phyloP scores from a whole-genome alignment of 179 eudicot genomes.

The Drosera spatulata region DNA sequence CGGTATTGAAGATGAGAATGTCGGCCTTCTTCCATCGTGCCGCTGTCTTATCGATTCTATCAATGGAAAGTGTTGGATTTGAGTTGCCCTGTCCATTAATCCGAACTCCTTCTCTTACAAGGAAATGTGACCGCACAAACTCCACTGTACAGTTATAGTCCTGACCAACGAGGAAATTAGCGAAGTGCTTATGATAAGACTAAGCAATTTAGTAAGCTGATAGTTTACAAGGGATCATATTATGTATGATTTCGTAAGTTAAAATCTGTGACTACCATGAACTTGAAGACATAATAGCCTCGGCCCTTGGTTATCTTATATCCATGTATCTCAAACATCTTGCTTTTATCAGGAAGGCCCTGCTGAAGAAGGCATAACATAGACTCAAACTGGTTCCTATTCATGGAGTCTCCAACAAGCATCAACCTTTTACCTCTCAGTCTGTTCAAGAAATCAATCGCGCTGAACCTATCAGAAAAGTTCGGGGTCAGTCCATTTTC shows the following conservation, averaged over 20 bases:
- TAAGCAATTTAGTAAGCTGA: too few relatives aligned
- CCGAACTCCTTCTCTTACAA: conserved; percentile 75
- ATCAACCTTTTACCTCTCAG: conserved; percentile 70
- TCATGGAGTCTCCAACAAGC: conserved; percentile 96
- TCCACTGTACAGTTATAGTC: conserved; percentile 82
- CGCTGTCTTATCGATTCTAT: conserved; percentile 68
- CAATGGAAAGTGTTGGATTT: conserved; percentile 76
- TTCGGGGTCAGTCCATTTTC: too few relatives aligned
- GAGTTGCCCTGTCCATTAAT: conserved; percentile 63
- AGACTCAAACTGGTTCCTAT: conserved; percentile 96
- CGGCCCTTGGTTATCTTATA: conserved; percentile 86
- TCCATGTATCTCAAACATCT: conserved; percentile 87
- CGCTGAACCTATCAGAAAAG: conserved; percentile 43
- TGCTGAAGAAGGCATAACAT: conserved; percentile 75
- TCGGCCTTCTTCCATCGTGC: conserved; percentile 73
- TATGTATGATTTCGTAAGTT: neutral
- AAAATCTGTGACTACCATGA: conserved; percentile 44
- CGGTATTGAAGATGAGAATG: conserved; percentile 89
- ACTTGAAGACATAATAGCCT: conserved; percentile 75
- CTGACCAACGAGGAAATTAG: conserved; percentile 20
- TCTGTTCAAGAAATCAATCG: conserved; percentile 76
- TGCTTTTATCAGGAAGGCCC: conserved; percentile 66
- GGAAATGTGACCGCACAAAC: conserved; percentile 85
- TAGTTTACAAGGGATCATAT: neutral
- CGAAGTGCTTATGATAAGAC: neutral